Evolutionary conservation across 1,284 basidiomycete genomes (phyloP), one percentile per base, ranked within the genome.

Genomic region (Tetrapyrgos nigripes): DNA sequence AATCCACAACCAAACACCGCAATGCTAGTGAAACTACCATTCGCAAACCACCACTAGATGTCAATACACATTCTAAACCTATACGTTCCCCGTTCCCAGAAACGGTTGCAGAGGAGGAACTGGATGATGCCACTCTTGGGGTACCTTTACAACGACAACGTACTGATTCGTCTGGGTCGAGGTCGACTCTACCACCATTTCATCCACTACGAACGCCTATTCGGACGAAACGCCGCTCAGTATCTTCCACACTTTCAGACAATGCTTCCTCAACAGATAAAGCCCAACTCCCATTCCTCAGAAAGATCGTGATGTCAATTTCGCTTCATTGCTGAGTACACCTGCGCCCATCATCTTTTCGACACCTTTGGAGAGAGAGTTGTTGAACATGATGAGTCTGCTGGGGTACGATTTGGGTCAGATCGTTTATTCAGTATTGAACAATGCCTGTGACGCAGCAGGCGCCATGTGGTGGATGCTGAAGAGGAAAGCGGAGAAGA

Each of bases 381-480:
- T 99, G 10, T 76, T 98, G 17, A 92, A 92, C 59, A 82, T 79
- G 3, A 79, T 99, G 53, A 89, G 88, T 60, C 71, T 76, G 19
- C 77, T 98, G 6, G 97, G 97, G 0, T 87, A 98, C 62, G 97
- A 99, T 70, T 93, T 92, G 0, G 94, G 93, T 10, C 97, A 99
- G 74, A 92, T 98, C 57, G 89, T 92, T 21, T 96, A 99, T 72
- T 95, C 92, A 1, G 96, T 98, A 6, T 81, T 92, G 47, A 91
- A 85, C 26, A 87, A 98, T 73, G 97, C 97, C 0, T 99, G 97
- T 69, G 97, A 99, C 73, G 83, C 93, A 0, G 86, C 92, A 5
- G 92, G 95, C 10, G 94, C 96, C 1, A 78, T 94, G 11, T 99
- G 97, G 97, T 99, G 97, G 97, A 93, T 98, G 82, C 77, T 99